Conservation (phyloP, 257 asterid genomes). For the Leptodermis oblonga region DNA sequence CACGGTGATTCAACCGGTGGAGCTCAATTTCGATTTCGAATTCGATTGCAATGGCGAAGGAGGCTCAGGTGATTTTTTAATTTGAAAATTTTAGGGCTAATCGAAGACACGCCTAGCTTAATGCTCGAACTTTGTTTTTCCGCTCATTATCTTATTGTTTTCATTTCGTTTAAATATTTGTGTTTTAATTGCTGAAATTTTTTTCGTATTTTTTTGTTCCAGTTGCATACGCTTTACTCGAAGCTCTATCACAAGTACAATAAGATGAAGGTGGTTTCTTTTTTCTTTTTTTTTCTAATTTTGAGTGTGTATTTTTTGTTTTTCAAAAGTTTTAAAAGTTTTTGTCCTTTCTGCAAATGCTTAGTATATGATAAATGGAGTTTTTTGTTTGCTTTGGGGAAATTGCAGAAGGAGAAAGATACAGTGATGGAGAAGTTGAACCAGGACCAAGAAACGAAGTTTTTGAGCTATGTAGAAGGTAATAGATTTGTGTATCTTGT, state of each 20-base stretch:
- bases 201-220: slow-evolving; percentile 6
- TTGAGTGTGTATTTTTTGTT: not conserved
- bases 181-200: not conserved
- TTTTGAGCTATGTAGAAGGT: slow-evolving; percentile 58
- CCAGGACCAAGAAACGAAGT: slow-evolving; percentile 66
- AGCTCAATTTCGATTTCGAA: too few species aligned
- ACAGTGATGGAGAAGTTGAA: slow-evolving; percentile 53
- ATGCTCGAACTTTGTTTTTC: not conserved
- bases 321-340: not conserved
- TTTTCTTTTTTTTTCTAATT: not conserved
- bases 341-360: not conserved
- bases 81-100: not conserved
- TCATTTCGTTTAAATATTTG: not conserved
- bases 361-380: too few species aligned
- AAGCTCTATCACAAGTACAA: slow-evolving; percentile 62
- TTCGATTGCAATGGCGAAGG: slow-evolving; percentile 2
- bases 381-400: not conserved
- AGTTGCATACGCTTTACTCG: slow-evolving; percentile 67
- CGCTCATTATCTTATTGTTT: not conserved
- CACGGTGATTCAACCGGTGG: not conserved
- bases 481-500: not conserved
- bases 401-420: slow-evolving; percentile 52
- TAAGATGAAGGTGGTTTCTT: slow-evolving; percentile 49
- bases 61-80: not conserved
- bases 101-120: not conserved